These are phyloP conservation scores for Taphrina confusa DNA, from an alignment of 1,139 yeast genomes.

Conservation along the genomic window DNA sequence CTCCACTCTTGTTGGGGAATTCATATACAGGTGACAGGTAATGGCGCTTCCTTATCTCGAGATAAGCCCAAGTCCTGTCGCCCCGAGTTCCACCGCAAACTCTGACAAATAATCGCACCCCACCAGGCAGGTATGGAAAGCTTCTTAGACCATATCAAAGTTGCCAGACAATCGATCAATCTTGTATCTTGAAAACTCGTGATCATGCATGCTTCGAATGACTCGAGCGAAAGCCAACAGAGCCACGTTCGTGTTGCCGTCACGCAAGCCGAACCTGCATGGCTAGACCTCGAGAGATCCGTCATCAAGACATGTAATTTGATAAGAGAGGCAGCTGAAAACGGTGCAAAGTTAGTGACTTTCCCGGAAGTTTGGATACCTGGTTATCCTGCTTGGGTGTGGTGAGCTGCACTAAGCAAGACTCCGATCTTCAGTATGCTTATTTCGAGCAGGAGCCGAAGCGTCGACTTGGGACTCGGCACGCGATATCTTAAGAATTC, in stretches of 20 bases:
- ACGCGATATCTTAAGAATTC: background rate
- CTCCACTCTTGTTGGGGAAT: no score
- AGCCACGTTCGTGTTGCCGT: background rate
- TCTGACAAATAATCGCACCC: no score
- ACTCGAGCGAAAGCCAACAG: background rate
- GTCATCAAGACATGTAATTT: background rate
- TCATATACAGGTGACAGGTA: no score
- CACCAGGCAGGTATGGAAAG: no score
- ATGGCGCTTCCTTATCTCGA: no score
- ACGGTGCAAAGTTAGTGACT: background rate
- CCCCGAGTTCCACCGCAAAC: no score
- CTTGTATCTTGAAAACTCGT: background rate
- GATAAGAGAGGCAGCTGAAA: background rate
- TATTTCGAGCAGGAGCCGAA: background rate
- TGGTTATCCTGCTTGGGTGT: slow-evolving; percentile 3
- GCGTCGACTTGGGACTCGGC: background rate
- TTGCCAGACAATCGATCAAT: background rate
- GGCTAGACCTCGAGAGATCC: background rate
- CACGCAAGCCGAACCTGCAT: slow-evolving; percentile 1
- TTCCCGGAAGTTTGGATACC: slow-evolving; percentile 16
- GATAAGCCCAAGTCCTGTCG: no score
- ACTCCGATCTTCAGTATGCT: background rate
- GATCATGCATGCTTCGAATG: no score
- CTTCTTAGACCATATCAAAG: no score
- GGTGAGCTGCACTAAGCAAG: no score